A percentile compares a stretch with the other conserved stretches of the same genome.
Evolutionary conservation across 305 asterid species (phyloP).

Genomic region (Galium porrigens): DNA sequence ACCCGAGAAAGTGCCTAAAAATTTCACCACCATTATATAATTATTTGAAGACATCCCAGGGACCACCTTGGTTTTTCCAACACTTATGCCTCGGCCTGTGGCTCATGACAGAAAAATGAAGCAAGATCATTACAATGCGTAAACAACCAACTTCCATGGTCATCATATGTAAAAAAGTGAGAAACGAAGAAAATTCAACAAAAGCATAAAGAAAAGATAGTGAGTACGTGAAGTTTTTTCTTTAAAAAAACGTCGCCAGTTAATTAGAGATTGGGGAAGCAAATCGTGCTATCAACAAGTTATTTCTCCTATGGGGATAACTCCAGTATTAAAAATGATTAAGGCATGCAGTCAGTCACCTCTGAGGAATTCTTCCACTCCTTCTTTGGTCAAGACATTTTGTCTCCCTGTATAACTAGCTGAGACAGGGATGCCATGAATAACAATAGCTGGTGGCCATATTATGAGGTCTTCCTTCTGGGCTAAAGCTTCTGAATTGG

Average conservation of each 20-base stretch:
- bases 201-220: neutral
- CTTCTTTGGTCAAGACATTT: conserved; percentile 14
- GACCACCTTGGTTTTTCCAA: conserved; percentile 23
- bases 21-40: conserved; percentile 24
- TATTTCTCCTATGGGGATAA: neutral
- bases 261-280: neutral
- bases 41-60: conserved; percentile 22
- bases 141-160: neutral
- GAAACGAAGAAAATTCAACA: neutral
- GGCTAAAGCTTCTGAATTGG: conserved; percentile 21
- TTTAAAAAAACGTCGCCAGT: neutral
- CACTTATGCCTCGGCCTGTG: conserved; percentile 25
- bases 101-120: conserved; percentile 6
- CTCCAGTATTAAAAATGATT: neutral
- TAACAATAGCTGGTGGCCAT: conserved; percentile 28
- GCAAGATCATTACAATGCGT: neutral
- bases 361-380: conserved; percentile 25
- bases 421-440: conserved; percentile 16
- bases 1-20: conserved; percentile 24
- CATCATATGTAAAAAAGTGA: neutral
- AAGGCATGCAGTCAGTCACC: conserved; percentile 14
- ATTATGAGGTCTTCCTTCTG: conserved; percentile 29
- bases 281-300: neutral
- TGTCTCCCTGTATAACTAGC: conserved; percentile 12
- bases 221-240: neutral